Percentiles rank a stretch among this genome's conserved stretches.
These are phyloP conservation scores for Styphnolobium japonicum DNA, from an alignment of 306 rosid species.

Conservation along the genomic window DNA sequence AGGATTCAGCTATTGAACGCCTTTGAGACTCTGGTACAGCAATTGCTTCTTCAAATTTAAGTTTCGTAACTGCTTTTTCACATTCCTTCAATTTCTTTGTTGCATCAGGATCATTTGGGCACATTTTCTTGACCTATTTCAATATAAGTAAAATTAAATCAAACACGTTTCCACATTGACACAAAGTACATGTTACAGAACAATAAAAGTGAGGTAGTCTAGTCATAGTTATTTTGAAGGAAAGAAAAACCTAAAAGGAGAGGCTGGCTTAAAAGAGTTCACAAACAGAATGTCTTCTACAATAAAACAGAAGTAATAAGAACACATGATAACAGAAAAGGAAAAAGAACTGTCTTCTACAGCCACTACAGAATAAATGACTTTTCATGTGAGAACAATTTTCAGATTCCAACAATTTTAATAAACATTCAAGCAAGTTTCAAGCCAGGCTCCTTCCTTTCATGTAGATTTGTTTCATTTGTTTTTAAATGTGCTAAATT, in stretches of 20 bases:
- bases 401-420: neutral
- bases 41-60: slow-evolving; percentile 95
- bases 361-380: neutral
- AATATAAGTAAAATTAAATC: slow-evolving; percentile 24
- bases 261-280: neutral
- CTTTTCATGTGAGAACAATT: neutral
- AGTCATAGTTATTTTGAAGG: neutral
- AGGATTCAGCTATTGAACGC: slow-evolving; percentile 66
- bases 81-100: slow-evolving; percentile 93
- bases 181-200: neutral
- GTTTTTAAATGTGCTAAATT: neutral
- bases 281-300: neutral
- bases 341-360: neutral
- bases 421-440: neutral
- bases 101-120: slow-evolving; percentile 92
- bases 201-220: neutral
- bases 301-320: neutral
- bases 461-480: neutral
- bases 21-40: slow-evolving; percentile 65
- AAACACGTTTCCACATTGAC: neutral
- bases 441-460: neutral
- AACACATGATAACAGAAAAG: neutral
- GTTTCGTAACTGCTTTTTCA: slow-evolving; percentile 91
- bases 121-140: slow-evolving; percentile 76
- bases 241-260: neutral